Conservation (phyloP, 2,329 filamentous ascomycete genomes). For the Trichophaea hybrida region DNA sequence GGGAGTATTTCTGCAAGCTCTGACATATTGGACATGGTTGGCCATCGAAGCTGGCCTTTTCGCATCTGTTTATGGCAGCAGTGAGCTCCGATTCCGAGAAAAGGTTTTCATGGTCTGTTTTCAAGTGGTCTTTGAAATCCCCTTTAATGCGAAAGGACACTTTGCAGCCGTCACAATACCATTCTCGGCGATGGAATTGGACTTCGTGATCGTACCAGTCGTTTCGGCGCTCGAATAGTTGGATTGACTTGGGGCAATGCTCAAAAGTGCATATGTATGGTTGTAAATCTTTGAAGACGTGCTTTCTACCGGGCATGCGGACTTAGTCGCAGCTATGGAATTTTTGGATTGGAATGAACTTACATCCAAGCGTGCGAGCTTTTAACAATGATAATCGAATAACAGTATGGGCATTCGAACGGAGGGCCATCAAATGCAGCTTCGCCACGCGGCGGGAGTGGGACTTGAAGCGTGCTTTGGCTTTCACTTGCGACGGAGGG, state of each 20-base stretch:
- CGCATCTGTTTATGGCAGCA: constrained; percentile 9
- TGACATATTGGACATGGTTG: constrained; percentile 12
- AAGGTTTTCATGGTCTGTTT: constrained; percentile 3
- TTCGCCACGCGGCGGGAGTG: constrained; percentile 22
- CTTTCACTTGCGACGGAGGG: no score
- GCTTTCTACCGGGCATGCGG: not conserved
- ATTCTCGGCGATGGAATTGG: constrained; percentile 22
- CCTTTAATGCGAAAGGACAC: not conserved
- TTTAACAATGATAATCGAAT: constrained; percentile 5
- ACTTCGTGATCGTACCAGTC: constrained; percentile 26
- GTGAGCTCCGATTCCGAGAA: constrained; percentile 4
- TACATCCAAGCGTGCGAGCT: not conserved
- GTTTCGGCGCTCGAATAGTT: constrained; percentile 19
- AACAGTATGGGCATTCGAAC: constrained; percentile 30
- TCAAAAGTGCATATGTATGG: constrained; percentile 28
- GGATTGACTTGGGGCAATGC: constrained; percentile 19
- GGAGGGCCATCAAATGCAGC: constrained; percentile 21
- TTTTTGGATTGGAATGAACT: not conserved
- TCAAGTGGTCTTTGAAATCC: constrained; percentile 8
- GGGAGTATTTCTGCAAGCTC: not conserved
- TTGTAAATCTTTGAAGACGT: constrained; percentile 10
- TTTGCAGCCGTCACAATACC: constrained; percentile 18
- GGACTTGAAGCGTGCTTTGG: constrained; percentile 8
- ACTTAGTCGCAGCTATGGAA: no score
- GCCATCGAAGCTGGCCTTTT: constrained; percentile 4